Evolutionary conservation across 2,329 filamentous ascomycete species (phyloP).

Genomic region (Neoscytalidium dimidiatum): DNA sequence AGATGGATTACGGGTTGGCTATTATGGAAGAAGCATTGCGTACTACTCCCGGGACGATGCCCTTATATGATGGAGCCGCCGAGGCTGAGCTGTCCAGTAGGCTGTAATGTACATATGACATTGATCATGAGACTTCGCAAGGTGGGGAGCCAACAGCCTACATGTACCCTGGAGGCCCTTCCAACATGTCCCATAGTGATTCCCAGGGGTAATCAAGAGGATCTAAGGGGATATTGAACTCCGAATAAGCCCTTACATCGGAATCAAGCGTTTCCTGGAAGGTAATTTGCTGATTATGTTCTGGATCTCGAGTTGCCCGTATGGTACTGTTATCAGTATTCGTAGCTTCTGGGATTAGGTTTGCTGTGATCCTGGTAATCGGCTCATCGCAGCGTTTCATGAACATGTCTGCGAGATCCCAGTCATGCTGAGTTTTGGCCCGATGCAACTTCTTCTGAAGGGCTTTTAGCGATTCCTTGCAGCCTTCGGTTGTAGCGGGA

Average conservation of each 20-base stretch:
- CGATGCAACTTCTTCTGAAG: not conserved
- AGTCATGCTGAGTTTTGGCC: slow-evolving; percentile 1
- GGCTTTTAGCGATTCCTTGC: not conserved
- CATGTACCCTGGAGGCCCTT: not conserved
- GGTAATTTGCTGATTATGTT: not conserved
- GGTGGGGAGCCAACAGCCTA: too few species aligned
- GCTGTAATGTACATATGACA: not conserved
- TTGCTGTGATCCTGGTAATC: slow-evolving; percentile 3
- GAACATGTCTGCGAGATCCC: slow-evolving; percentile 19
- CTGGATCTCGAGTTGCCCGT: not conserved
- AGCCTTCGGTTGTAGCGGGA: slow-evolving; percentile 18
- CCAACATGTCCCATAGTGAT: slow-evolving; percentile 7
- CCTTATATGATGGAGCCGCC: slow-evolving; percentile 25
- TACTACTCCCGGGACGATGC: slow-evolving; percentile 49
- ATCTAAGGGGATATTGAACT: not conserved
- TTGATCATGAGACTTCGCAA: too few species aligned
- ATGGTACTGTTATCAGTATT: not conserved
- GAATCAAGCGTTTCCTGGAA: not conserved
- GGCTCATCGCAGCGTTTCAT: slow-evolving; percentile 12
- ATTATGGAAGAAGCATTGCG: slow-evolving; percentile 61
- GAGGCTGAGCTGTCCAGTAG: not conserved
- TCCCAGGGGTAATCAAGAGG: slow-evolving; percentile 10
- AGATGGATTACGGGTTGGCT: slow-evolving; percentile 50
- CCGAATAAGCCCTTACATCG: not conserved
- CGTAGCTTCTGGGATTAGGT: too few species aligned